A percentile compares a stretch with the other conserved stretches of the same genome.
Evolutionary conservation across 306 rosid genomes (phyloP).

Genomic region (Morella rubra): DNA sequence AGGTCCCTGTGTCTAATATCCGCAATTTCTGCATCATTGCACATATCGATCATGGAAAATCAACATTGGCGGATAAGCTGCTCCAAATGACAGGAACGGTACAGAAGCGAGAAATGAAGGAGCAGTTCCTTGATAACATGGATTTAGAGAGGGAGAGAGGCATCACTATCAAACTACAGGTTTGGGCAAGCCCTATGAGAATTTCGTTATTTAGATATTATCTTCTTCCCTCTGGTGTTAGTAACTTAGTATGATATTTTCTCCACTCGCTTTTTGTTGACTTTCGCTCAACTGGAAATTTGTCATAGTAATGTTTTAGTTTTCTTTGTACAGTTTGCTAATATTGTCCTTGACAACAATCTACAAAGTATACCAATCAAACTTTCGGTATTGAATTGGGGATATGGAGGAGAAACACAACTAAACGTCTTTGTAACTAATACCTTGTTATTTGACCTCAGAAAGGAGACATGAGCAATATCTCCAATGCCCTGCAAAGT

Average conservation of each 20-base stretch:
- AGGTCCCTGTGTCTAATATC: slow-evolving; percentile 79
- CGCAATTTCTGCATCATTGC: slow-evolving; percentile 81
- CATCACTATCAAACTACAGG: slow-evolving; percentile 91
- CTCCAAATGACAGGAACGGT: slow-evolving; percentile 90
- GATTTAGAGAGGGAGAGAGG: slow-evolving; percentile 95
- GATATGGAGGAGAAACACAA: not conserved
- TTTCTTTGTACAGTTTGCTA: too few species aligned
- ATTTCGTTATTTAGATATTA: not conserved
- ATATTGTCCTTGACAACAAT: not conserved
- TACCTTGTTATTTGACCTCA: not conserved
- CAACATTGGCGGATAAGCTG: slow-evolving; percentile 83
- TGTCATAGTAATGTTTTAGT: too few species aligned
- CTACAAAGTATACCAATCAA: not conserved
- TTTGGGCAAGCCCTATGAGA: not conserved
- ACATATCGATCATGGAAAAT: slow-evolving; percentile 92
- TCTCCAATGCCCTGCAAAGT: not conserved
- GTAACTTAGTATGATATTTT: too few species aligned
- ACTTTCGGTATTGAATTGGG: not conserved
- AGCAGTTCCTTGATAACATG: slow-evolving; percentile 98
- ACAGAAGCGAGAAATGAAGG: slow-evolving; percentile 89
- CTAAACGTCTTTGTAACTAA: not conserved
- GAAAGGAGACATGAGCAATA: not conserved
- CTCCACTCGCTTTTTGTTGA: not conserved
- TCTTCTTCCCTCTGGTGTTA: not conserved
- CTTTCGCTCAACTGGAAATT: not conserved